A percentile compares a stretch with the other conserved stretches of the same genome.
phyloP scores from a whole-genome alignment of 2,329 filamentous ascomycete genomes.

The Talaromyces pinophilus region DNA sequence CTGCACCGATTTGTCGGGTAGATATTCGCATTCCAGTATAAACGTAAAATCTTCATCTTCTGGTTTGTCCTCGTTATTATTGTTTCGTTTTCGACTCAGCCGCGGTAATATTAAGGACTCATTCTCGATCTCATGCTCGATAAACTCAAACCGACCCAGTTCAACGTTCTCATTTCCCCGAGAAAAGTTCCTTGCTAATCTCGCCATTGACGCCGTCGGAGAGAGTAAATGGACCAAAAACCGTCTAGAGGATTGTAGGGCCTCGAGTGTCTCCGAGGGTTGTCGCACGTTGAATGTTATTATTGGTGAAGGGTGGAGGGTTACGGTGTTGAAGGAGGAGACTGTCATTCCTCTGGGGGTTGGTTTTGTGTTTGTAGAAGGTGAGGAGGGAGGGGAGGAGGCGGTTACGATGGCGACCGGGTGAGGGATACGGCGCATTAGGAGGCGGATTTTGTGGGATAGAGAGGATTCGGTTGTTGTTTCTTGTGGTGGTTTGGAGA shows the following conservation, averaged over 20 bases:
- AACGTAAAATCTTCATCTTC: constrained; percentile 38
- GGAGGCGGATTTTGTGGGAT: constrained; percentile 40
- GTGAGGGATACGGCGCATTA: constrained; percentile 59
- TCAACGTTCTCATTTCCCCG: constrained; percentile 42
- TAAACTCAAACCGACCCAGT: constrained; percentile 24
- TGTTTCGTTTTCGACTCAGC: constrained; percentile 16
- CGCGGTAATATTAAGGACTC: constrained; percentile 21
- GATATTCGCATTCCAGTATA: constrained; percentile 42
- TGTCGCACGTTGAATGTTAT: constrained; percentile 63
- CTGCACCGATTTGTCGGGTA: constrained; percentile 37
- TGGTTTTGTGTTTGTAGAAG: not conserved
- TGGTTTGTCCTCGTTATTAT: not conserved
- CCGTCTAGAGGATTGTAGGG: constrained; percentile 48
- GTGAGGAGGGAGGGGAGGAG: constrained; percentile 23
- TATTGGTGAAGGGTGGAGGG: constrained; percentile 56
- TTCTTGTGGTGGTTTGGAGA: not conserved
- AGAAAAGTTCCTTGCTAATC: constrained; percentile 44
- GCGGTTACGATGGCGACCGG: constrained; percentile 60
- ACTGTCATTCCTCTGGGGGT: constrained; percentile 55
- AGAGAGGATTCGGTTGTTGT: constrained; percentile 11
- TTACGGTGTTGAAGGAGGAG: constrained; percentile 63
- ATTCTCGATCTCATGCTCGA: not conserved
- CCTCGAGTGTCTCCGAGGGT: constrained; percentile 58
- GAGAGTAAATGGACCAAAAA: constrained; percentile 57
- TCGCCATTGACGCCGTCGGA: constrained; percentile 35